phyloP scores from a whole-genome alignment of 805 yeast genomes.

The Candida sphagnicola region DNA sequence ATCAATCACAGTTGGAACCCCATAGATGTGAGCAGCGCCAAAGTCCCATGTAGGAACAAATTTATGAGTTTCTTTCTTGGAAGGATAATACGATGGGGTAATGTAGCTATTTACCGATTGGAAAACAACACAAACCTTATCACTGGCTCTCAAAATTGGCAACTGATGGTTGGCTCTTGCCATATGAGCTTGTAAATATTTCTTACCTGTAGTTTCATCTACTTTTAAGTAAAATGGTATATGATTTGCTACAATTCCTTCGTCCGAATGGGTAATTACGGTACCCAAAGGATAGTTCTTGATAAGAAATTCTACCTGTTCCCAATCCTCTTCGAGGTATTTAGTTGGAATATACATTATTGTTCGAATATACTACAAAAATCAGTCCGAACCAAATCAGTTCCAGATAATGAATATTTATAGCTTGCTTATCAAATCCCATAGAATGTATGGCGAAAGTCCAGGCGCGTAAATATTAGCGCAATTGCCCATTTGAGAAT shows the following conservation, averaged over 20 bases:
- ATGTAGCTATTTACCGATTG: conserved; percentile 51
- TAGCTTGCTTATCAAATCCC: too few species aligned
- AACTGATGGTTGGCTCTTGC: conserved; percentile 51
- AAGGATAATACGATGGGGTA: conserved; percentile 56
- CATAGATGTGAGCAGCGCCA: conserved; percentile 53
- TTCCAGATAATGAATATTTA: too few species aligned
- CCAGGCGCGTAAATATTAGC: too few species aligned
- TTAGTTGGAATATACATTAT: conserved; percentile 38
- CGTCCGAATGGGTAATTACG: conserved; percentile 34
- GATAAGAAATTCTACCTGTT: conserved; percentile 39
- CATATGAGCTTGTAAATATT: conserved; percentile 49
- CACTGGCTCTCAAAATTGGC: conserved; percentile 32
- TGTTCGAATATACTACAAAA: too few species aligned
- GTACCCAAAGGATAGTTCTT: conserved; percentile 50
- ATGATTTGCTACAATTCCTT: conserved; percentile 49
- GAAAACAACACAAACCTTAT: conserved; percentile 48
- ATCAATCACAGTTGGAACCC: conserved; percentile 44
- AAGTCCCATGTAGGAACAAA: conserved; percentile 72
- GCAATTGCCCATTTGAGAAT: too few species aligned
- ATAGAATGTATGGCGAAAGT: too few species aligned
- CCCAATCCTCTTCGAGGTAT: conserved; percentile 30
- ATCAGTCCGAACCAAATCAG: too few species aligned
- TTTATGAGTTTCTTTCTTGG: conserved; percentile 53
- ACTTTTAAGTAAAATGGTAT: conserved; percentile 48
- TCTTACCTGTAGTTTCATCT: conserved; percentile 31